Evolutionary conservation across 768 basidiomycete species (phyloP), one percentile per base, ranked within the genome.

Genomic region (Lentinula edodes): DNA sequence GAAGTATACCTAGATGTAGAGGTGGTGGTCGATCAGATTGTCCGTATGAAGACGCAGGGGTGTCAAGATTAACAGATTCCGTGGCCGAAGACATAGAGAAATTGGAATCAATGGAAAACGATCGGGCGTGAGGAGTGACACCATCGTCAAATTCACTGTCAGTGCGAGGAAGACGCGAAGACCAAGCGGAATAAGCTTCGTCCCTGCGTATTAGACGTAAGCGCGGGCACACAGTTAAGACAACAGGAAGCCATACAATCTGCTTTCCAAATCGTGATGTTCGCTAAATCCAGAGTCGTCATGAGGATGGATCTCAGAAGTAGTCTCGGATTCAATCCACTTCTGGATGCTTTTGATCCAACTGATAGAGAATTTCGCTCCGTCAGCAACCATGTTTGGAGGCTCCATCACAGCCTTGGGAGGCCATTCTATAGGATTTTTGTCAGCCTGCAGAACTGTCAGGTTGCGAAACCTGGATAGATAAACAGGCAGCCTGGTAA

Each of bases 401-500:
- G 71, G 68, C 48, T 82, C 80, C 70, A 88, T 69, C 13, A 89
- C 75, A 52, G 76, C 61, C 63, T 77, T 81, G 6, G 92, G 90
- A 0, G 96, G 96, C 93, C 95, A 98, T 72, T 94, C 90, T 42
- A 97, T 82, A 3, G 95, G 95, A 69, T 99, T 98, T 64, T 89
- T 86, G 65, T 96, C 95, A 8, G 91, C 77, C 72, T 92, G 92
- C 66, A 98, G 79, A 36, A 97, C 82, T 52, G 86, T 85, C 43
- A 99, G 78, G 55, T 81, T 77, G 35, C 74, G 74, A 70, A 97
- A 96, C 56, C 86, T 82, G 3, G 82, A 72, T 53, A 99, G 71
- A 72, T 95, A 98, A 7, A 78, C 67, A 2, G 96, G 97, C 2
- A 99, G 79, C 16, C 83, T 80, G 41, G 82, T 81, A 62, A 99